Conservation (phyloP, 176 grass and related monocot species). For the Rhynchospora pubera region DNA sequence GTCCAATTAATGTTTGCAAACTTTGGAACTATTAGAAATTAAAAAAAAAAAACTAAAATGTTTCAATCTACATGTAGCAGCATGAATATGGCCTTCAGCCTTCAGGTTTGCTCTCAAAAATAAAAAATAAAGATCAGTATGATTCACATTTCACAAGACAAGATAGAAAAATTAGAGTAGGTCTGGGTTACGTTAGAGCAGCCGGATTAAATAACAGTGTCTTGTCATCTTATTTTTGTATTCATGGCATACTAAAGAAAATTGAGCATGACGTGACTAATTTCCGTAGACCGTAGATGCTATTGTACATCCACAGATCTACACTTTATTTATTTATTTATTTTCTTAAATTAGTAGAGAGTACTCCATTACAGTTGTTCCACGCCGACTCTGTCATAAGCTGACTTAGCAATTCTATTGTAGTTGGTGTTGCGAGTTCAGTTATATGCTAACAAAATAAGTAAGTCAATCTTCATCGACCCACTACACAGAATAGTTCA, state of each 20-base stretch:
- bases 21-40: background rate
- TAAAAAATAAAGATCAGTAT: no score
- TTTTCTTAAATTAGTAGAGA: background rate
- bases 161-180: background rate
- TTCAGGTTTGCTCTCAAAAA: no score
- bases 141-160: no score
- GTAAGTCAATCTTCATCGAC: background rate
- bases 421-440: background rate
- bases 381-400: background rate
- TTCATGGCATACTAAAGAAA: no score
- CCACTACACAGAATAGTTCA: background rate
- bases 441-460: background rate
- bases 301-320: background rate
- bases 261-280: background rate
- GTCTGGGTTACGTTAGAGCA: background rate
- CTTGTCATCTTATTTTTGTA: no score
- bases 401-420: background rate
- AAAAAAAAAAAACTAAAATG: background rate
- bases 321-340: background rate
- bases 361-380: background rate
- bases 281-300: background rate
- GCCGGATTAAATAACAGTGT: background rate
- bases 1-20: background rate
- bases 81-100: background rate
- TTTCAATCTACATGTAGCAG: background rate